Conservation (phyloP, 1,284 basidiomycete genomes). For the Thelephora terrestris region DNA sequence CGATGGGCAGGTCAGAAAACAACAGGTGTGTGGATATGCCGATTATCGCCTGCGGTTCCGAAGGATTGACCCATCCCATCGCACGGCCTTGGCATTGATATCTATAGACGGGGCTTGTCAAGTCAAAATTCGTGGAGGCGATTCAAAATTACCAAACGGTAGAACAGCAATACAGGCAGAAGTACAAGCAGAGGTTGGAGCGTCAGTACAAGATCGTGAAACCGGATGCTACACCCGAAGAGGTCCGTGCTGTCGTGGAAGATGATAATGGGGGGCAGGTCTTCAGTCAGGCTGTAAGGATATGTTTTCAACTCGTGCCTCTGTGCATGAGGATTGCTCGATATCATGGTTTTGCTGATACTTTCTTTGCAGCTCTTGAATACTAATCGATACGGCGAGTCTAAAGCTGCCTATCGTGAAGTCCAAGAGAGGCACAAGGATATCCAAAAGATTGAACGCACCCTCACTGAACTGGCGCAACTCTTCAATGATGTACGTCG, state of each 20-base stretch:
- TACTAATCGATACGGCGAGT: slow-evolving; percentile 86
- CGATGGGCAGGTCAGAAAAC: slow-evolving; percentile 74
- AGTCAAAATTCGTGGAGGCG: slow-evolving; percentile 78
- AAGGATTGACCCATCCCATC: slow-evolving; percentile 1
- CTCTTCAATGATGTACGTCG: slow-evolving; percentile 82
- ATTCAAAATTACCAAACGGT: slow-evolving; percentile 84
- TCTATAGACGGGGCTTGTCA: slow-evolving; percentile 59
- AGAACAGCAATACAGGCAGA: slow-evolving; percentile 87
- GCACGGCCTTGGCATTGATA: background rate
- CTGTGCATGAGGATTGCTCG: background rate
- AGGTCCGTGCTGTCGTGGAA: slow-evolving; percentile 79
- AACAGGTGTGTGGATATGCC: slow-evolving; percentile 55
- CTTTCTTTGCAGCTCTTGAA: slow-evolving; percentile 58
- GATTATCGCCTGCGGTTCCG: slow-evolving; percentile 13
- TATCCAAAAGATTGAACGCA: slow-evolving; percentile 90
- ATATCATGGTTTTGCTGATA: slow-evolving; percentile 3
- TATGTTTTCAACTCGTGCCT: background rate
- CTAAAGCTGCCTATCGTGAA: slow-evolving; percentile 86
- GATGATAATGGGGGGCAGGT: slow-evolving; percentile 83
- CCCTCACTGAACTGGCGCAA: slow-evolving; percentile 87
- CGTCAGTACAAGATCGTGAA: slow-evolving; percentile 97
- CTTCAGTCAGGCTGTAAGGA: slow-evolving; percentile 85
- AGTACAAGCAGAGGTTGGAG: slow-evolving; percentile 92
- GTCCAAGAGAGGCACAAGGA: slow-evolving; percentile 96
- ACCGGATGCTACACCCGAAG: slow-evolving; percentile 89